Evolutionary conservation across 2,329 filamentous ascomycete species (phyloP), one percentile per base, ranked within the genome.

Genomic region (Colletotrichum filicis): DNA sequence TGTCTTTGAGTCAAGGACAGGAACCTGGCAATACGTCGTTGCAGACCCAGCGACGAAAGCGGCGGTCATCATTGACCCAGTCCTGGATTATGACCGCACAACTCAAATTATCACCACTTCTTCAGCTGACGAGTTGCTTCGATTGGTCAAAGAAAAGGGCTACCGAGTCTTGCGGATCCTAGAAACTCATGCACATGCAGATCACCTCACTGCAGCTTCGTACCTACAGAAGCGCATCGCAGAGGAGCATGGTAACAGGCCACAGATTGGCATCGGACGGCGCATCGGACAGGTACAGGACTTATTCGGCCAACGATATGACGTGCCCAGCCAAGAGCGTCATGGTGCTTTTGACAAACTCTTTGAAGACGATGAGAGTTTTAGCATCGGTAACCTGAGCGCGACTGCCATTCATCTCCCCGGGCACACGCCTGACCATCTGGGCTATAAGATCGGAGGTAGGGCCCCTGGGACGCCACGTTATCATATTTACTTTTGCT

Each of bases 141-240:
- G 81, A 0, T 28, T 87, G 0, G 78, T 90, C 7, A 75, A 77
- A 4, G 76, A 85, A 1, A 79, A 87, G 1, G 81, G 81, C 1
- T 91, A 91, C 76, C 83, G 74, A 0, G 77, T 92, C 11, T 81
- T 83, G 0, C 81, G 79, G 53, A 89, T 93, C 22, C 83, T 92
- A 3, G 91, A 93, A 75, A 92, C 91, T 0, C 91, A 93, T 77
- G 87, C 84, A 0, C 88, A 92, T 73, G 89, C 89, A 4, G 89
- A 92, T 68, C 90, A 92, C 72, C 74, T 92, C 0, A 92, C 89
- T 0, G 87, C 91, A 0, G 84, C 90, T 0, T 83, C 84, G 4
- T 92, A 92, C 76, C 83, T 93, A 0, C 88, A 91, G 75, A 78
- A 79, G 0, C 78, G 77, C 2, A 82, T 91, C 0, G 74, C 78